Evolutionary conservation across 495 filamentous ascomycete genomes (phyloP).

Genomic region (Penicillium argentinense): DNA sequence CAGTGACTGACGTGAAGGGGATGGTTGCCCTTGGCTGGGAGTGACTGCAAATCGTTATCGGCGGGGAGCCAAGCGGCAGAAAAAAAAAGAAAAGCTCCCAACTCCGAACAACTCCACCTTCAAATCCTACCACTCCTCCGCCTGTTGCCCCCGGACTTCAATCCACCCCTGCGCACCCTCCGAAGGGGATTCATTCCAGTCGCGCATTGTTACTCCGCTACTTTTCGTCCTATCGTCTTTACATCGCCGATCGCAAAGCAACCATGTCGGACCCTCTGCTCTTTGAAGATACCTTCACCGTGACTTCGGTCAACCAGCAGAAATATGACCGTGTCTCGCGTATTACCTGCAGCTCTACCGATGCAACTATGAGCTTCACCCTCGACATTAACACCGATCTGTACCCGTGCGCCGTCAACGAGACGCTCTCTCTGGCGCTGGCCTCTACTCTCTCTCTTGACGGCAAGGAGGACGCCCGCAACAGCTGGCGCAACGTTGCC

Average conservation of each 20-base stretch:
- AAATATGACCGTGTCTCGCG: conserved; percentile 97
- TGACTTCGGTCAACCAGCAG: conserved; percentile 70
- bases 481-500: conserved; percentile 76
- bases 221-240: not conserved
- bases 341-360: conserved; percentile 66
- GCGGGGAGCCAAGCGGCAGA: conserved; percentile 30
- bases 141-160: conserved; percentile 2
- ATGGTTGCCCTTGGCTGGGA: not conserved
- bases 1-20: not conserved
- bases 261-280: conserved; percentile 76
- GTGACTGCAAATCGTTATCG: conserved; percentile 16
- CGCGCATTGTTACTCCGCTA: too few species aligned
- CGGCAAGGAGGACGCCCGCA: conserved; percentile 63
- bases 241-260: conserved; percentile 24
- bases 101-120: conserved; percentile 23
- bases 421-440: conserved; percentile 74
- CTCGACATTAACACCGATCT: conserved; percentile 96
- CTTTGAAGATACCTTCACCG: conserved; percentile 87
- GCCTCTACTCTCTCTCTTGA: conserved; percentile 84
- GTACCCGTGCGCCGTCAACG: conserved; percentile 70
- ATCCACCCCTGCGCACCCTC: not conserved
- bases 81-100: conserved; percentile 35
- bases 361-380: conserved; percentile 69
- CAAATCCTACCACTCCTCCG: conserved; percentile 12
- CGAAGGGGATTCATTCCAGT: too few species aligned